Conservation (phyloP, 2,329 filamentous ascomycete genomes). For the Aspergillus pseudotamarii region DNA sequence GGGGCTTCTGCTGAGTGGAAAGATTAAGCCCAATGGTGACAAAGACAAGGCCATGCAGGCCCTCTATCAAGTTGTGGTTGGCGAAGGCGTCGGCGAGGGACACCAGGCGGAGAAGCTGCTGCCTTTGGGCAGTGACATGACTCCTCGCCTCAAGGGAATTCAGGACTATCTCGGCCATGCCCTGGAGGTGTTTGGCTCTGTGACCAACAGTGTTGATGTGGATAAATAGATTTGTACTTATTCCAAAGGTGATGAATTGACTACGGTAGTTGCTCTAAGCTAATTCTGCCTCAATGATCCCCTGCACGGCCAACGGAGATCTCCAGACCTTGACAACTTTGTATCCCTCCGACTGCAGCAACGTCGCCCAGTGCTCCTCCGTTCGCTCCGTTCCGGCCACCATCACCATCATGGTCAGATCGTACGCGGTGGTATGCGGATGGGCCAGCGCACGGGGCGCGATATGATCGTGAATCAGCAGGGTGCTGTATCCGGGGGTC, state of each 20-base stretch:
- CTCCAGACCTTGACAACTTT: too few species aligned
- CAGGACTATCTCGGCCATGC: neutral
- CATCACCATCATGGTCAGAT: slow-evolving; percentile 13
- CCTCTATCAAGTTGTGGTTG: neutral
- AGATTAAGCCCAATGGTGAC: neutral
- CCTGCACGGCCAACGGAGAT: too few species aligned
- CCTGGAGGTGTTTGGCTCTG: neutral
- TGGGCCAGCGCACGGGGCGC: neutral
- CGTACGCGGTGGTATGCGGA: slow-evolving; percentile 3
- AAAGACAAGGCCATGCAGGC: neutral
- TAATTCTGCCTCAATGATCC: too few species aligned
- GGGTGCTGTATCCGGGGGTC: slow-evolving; percentile 5
- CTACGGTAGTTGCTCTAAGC: too few species aligned
- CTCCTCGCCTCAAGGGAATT: neutral
- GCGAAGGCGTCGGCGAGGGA: neutral
- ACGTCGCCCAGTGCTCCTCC: neutral
- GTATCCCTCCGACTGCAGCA: neutral
- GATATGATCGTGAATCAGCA: slow-evolving; percentile 15
- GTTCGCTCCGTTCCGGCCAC: neutral
- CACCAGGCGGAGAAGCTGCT: neutral
- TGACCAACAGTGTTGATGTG: neutral
- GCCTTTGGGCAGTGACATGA: neutral
- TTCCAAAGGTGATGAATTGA: too few species aligned
- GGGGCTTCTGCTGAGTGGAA: neutral
- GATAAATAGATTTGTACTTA: neutral